phyloP scores from a whole-genome alignment of 768 basidiomycete genomes.

The Termitomyces sp. region DNA sequence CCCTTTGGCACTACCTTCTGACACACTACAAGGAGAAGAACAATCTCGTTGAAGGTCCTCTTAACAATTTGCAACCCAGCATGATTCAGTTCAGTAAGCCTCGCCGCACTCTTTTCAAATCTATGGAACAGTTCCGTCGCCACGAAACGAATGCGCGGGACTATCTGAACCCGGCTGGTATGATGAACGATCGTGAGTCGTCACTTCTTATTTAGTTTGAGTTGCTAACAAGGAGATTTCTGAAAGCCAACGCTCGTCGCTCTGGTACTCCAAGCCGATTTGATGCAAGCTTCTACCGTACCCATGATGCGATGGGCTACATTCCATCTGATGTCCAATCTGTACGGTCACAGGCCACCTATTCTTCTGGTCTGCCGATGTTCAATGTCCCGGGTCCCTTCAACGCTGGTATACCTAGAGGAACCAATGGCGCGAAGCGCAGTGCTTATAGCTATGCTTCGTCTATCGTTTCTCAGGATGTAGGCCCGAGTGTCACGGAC shows the following conservation, averaged over 20 bases:
- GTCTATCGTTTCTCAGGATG: constrained; percentile 92
- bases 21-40: constrained; percentile 98
- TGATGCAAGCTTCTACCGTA: constrained; percentile 93
- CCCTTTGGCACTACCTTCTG: constrained; percentile 96
- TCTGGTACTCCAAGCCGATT: constrained; percentile 94
- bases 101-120: constrained; percentile 81
- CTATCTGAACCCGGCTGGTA: constrained; percentile 42
- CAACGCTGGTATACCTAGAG: constrained; percentile 63
- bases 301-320: constrained; percentile 90
- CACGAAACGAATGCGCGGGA: constrained; percentile 92
- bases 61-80: constrained; percentile 94
- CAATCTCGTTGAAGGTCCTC: constrained; percentile 91
- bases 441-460: constrained; percentile 84
- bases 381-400: constrained; percentile 73
- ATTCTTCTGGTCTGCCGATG: constrained; percentile 88
- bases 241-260: constrained; percentile 49
- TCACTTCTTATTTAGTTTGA: constrained; percentile 1
- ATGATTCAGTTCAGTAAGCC: constrained; percentile 99
- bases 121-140: constrained; percentile 90
- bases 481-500: constrained; percentile 61
- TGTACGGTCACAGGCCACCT: constrained; percentile 93
- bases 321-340: constrained; percentile 97
- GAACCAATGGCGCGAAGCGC: constrained; percentile 61
- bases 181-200: constrained; percentile 52
- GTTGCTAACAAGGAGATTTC: constrained; percentile 11